Evolutionary conservation across 2,329 filamentous ascomycete species (phyloP), one percentile per base, ranked within the genome.

Genomic region (Ambrosiella beaveri): DNA sequence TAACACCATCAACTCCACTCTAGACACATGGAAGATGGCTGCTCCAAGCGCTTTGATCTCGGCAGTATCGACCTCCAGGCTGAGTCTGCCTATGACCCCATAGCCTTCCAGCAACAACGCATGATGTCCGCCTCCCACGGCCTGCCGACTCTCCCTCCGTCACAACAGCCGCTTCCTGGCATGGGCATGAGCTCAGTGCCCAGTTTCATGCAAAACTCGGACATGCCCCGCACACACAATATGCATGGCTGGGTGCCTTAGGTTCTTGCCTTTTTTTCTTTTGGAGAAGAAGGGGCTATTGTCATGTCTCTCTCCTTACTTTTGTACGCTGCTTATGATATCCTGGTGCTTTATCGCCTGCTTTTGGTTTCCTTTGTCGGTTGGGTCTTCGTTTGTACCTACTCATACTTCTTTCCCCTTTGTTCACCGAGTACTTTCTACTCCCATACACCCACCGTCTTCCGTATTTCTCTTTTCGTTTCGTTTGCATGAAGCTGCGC

Each of bases 11-110:
- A 54, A 19, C 53, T 37, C 44, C 27, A 45, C 40, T 35, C 2
- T 8, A 89, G 85, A 66, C 85, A 90, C 64, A 81, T 85, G 74
- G 83, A 86, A 68, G 85, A 88, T 64, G 85, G 85, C 12, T 89
- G 86, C 66, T 78, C 84, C 11, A 84, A 80, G 64, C 75, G 85
- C 51, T 82, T 83, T 63, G 77, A 79, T 62, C 72, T 80, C 51
- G 74, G 74, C 41, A 78, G 73, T 1, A 68, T 78, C 45, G 75
- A 77, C 61, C 62, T 78, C 54, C 69, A 69, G 27, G 54, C 45
- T 35, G 64, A 68, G 5, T 67, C 70, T 57, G 62, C 63, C 17
- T 66, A 67, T 59, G 65, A 66, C 41, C 60, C 45, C 4, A 47
- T 47, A 19, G 39, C 50, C 35, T 40, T 55, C 15, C 56, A 57